A percentile compares a stretch with the other conserved stretches of the same genome.
Conservation (phyloP, 73 alveolate genomes). For the Paramecium caudatum region DNA sequence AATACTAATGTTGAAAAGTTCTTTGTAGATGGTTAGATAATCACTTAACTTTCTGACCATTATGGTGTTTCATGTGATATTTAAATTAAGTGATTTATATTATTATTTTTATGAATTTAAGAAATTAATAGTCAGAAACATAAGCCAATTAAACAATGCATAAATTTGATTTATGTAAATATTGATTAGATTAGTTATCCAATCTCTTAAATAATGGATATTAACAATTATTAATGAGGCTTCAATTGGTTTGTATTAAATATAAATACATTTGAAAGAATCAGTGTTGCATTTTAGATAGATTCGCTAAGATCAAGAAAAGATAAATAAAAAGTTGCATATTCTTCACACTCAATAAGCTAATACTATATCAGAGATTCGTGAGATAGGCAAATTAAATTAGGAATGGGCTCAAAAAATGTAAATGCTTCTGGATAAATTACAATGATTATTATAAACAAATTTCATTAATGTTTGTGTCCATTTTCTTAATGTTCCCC, state of each 20-base stretch:
- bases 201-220: constrained; percentile 30
- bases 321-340: neutral
- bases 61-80: constrained; percentile 85
- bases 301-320: neutral
- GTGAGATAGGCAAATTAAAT: constrained; percentile 25
- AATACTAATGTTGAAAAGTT: constrained; percentile 86
- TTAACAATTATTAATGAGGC: constrained; percentile 20
- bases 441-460: too few species aligned
- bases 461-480: too few species aligned
- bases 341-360: neutral
- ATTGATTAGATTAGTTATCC: neutral
- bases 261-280: constrained; percentile 41
- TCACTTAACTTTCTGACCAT: constrained; percentile 93
- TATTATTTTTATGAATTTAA: too few species aligned
- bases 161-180: neutral
- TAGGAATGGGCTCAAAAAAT: constrained; percentile 45
- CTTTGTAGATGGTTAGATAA: constrained; percentile 83
- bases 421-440: constrained; percentile 48
- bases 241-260: constrained; percentile 43
- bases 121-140: too few species aligned
- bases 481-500: too few species aligned
- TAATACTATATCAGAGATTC: neutral
- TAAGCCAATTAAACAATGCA: too few species aligned
- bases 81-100: neutral
- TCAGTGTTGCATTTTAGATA: neutral